phyloP scores from a whole-genome alignment of 129 eudicot genomes.

The Flaveria ramosissima region DNA sequence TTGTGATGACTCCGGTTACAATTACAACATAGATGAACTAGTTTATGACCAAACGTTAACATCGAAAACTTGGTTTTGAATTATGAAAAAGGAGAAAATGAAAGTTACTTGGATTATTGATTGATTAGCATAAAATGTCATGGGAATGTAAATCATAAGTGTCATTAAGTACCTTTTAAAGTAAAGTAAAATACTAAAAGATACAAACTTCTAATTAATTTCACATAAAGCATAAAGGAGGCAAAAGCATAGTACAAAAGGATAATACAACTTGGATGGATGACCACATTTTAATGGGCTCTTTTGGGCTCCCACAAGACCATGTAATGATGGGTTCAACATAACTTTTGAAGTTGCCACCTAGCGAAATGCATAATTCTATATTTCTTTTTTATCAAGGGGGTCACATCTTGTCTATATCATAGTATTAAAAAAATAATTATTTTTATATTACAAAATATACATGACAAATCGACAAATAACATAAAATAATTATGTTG shows the following conservation, averaged over 20 bases:
- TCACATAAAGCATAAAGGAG: slow-evolving; percentile 19
- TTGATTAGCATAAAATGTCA: neutral
- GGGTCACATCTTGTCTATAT: slow-evolving; percentile 3
- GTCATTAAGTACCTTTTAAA: slow-evolving; percentile 30
- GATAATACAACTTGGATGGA: slow-evolving; percentile 44
- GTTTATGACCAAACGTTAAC: neutral
- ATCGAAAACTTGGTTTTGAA: neutral
- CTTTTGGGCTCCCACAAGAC: slow-evolving; percentile 48
- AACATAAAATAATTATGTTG: neutral
- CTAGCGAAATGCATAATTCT: slow-evolving; percentile 25
- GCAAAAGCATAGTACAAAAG: slow-evolving; percentile 23
- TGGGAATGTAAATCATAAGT: slow-evolving; percentile 15
- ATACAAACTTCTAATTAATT: slow-evolving; percentile 3
- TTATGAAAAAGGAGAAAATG: slow-evolving; percentile 6
- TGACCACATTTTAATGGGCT: slow-evolving; percentile 41
- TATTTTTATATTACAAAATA: neutral
- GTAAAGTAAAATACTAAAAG: slow-evolving; percentile 13
- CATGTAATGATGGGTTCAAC: slow-evolving; percentile 56
- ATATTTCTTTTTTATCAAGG: neutral
- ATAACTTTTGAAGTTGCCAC: slow-evolving; percentile 25
- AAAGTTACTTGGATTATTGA: slow-evolving; percentile 1
- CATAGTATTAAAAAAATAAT: neutral
- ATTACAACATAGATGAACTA: neutral
- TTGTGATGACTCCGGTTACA: neutral
- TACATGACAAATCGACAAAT: neutral